A percentile compares a stretch with the other conserved stretches of the same genome.
phyloP scores from a whole-genome alignment of 31 red algal species.

The Porphyra umbilicalis region DNA sequence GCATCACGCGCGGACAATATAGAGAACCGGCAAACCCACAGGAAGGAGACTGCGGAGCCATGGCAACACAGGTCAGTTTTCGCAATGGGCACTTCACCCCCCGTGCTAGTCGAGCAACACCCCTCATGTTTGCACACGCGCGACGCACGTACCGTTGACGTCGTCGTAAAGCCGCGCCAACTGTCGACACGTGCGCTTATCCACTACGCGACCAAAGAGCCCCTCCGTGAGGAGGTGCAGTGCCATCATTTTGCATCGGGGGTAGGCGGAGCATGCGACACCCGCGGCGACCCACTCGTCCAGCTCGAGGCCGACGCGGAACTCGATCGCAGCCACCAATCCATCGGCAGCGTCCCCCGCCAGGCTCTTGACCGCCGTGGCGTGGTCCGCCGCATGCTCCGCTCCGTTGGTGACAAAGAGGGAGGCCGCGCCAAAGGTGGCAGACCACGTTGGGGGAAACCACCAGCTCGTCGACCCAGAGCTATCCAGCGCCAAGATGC shows the following conservation, averaged over 20 bases:
- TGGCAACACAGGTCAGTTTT: no score
- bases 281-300: neutral
- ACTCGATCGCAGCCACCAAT: neutral
- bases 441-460: neutral
- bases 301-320: neutral
- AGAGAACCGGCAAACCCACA: no score
- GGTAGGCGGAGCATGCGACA: neutral
- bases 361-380: neutral
- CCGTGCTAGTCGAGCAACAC: no score
- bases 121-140: neutral
- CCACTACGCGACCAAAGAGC: neutral
- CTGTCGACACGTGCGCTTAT: neutral
- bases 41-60: no score
- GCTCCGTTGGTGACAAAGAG: neutral
- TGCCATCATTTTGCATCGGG: neutral
- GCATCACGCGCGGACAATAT: no score
- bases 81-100: no score
- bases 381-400: neutral
- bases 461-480: neutral
- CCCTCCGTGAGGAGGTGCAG: neutral
- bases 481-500: neutral
- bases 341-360: neutral
- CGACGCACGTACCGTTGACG: neutral
- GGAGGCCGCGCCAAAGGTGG: neutral
- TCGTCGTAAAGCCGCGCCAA: neutral